Conservation (phyloP, 169 alveolate genomes). For the Eimeria brunetti region DNA sequence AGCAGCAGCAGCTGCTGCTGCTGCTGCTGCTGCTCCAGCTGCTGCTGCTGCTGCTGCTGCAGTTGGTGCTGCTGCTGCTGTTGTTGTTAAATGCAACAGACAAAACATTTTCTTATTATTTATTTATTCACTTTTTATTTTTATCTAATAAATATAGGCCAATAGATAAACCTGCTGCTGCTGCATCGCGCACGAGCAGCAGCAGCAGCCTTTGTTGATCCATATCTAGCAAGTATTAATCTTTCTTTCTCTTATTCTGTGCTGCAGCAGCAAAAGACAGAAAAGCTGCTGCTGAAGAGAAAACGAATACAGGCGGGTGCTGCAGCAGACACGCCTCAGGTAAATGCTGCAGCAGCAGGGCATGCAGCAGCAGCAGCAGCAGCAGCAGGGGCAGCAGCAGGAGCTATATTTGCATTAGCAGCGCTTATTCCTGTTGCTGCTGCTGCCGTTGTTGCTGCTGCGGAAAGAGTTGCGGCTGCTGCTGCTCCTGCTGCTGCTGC, state of each 20-base stretch:
- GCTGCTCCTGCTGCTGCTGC: no score
- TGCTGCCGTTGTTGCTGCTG: background rate
- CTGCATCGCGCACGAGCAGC: background rate
- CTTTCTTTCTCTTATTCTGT: background rate
- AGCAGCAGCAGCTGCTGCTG: no score
- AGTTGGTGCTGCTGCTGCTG: background rate
- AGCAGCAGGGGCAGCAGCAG: conserved; percentile 9
- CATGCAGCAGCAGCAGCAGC: conserved; percentile 10
- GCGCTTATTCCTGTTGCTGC: background rate
- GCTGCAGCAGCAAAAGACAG: background rate
- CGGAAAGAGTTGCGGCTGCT: no score
- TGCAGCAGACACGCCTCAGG: background rate
- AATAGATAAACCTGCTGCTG: background rate
- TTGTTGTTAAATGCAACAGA: background rate
- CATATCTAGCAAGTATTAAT: background rate
- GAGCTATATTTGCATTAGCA: background rate
- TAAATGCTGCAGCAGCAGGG: background rate
- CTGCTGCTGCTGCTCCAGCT: background rate
- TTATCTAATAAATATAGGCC: no score
- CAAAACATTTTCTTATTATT: background rate
- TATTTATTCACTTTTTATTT: background rate
- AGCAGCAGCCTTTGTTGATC: background rate
- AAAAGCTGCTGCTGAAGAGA: background rate
- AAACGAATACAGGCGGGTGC: background rate
- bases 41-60: conserved; percentile 10